These are phyloP conservation scores for Aureobasidium sp. DNA, from an alignment of 2,329 filamentous ascomycete species.

Conservation along the genomic window DNA sequence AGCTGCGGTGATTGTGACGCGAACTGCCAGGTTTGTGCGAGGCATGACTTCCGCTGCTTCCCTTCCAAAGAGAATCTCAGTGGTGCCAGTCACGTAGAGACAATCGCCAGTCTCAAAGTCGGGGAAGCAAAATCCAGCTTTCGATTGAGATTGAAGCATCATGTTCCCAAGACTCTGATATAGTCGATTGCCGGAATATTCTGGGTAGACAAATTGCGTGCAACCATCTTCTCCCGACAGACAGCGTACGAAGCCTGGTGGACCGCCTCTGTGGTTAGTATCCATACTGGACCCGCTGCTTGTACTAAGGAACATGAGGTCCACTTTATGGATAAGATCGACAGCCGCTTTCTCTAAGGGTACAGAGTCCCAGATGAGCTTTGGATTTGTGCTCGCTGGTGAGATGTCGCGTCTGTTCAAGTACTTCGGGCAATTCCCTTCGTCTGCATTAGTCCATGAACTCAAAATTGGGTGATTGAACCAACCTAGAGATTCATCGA, in stretches of 20 bases:
- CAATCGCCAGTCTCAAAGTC: conserved; percentile 78
- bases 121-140: conserved; percentile 75
- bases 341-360: conserved; percentile 62
- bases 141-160: conserved; percentile 71
- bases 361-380: conserved; percentile 52
- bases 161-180: conserved; percentile 90
- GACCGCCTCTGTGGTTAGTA: conserved; percentile 83
- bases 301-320: conserved; percentile 83
- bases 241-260: conserved; percentile 77
- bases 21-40: conserved; percentile 77
- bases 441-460: conserved; percentile 21
- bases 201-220: conserved; percentile 75
- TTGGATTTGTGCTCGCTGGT: conserved; percentile 60
- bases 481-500: conserved; percentile 72
- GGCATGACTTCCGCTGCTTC: conserved; percentile 70
- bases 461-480: background rate
- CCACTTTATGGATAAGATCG: conserved; percentile 67
- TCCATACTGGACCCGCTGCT: conserved; percentile 76
- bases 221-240: conserved; percentile 56
- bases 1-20: conserved; percentile 67
- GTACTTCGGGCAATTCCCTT: conserved; percentile 89
- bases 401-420: conserved; percentile 76
- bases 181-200: conserved; percentile 85
- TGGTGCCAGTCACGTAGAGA: conserved; percentile 76
- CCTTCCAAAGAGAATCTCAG: conserved; percentile 71